Base-by-base conservation (phyloP, 192 early-diverging fungal species). In the Geranomyces michiganensis region DNA sequence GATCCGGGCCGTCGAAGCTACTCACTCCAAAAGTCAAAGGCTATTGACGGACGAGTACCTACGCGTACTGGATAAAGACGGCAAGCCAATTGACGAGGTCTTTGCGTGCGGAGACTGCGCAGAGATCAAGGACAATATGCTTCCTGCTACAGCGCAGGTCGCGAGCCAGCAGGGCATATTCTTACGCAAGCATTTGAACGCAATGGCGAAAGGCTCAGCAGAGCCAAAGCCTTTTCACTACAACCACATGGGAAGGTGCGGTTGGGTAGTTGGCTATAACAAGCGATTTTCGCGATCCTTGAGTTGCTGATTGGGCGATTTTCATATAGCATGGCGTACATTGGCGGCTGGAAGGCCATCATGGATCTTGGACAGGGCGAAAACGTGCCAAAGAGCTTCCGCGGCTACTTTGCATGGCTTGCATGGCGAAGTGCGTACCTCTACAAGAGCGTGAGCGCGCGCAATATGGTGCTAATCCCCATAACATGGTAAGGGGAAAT, bases 61-160 rank as follows among this genome's bases (percentile, higher is more conserved):
- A 69, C 82, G 91, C 30, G 91, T 96, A 0, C 72, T 92, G 73
- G 80, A 89, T 24, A 78, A 14, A 21, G 41, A 88, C 7, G 79
- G 80, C 22, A 74, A 74, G 14, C 81, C 88, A 13, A 72, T 90
- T 15, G 8, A 65, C 6, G 84, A 88, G 56, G 88, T 93, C 26
- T 94, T 88, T 87, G 92, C 92, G 0, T 69, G 94, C 26, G 96
- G 96, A 56, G 96, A 97, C 76, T 97, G 95, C 76, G 92, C 93
- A 3, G 87, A 89, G 0, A 90, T 94, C 65, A 81, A 92, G 74
- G 89, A 89, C 56, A 80, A 90, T 27, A 84, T 87, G 53, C 81
- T 94, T 12, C 93, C 93, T 22, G 85, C 89, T 7, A 93, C 91
- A 10, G 96, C 96, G 7, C 96, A 97, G 78, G 90, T 92, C 0